Conservation (phyloP, 2,329 filamentous ascomycete species). For the Apiospora phragmitis region DNA sequence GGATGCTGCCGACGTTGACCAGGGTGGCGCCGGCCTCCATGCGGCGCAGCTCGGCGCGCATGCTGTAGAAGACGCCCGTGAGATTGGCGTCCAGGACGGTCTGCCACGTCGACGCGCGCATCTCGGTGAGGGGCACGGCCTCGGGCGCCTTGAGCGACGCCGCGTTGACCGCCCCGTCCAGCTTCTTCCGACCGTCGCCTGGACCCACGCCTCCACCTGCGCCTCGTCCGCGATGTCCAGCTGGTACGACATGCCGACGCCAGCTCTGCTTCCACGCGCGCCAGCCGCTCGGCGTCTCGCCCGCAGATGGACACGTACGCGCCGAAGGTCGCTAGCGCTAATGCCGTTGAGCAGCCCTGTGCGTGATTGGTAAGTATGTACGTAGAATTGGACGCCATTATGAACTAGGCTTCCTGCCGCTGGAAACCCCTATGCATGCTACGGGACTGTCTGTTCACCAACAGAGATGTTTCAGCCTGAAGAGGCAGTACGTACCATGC, state of each 20-base stretch:
- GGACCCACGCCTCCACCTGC: slow-evolving; percentile 5
- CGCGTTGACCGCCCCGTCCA: slow-evolving; percentile 24
- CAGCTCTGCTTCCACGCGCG: neutral
- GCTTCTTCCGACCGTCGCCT: slow-evolving; percentile 28
- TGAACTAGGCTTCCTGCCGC: neutral
- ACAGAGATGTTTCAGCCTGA: neutral
- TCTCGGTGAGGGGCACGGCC: neutral
- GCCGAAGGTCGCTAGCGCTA: slow-evolving; percentile 1
- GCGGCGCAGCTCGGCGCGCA: slow-evolving; percentile 8
- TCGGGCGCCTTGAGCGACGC: neutral
- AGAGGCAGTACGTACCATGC: neutral
- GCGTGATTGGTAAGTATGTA: neutral
- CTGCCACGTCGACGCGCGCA: neutral
- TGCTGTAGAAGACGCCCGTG: slow-evolving; percentile 6
- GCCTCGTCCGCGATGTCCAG: slow-evolving; percentile 3
- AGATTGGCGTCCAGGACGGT: slow-evolving; percentile 8
- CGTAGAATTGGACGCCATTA: neutral
- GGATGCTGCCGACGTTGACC: slow-evolving; percentile 7
- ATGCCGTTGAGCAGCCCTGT: neutral
- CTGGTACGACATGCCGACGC: neutral
- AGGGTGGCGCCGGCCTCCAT: neutral
- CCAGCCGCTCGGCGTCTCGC: neutral
- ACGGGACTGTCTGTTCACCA: neutral
- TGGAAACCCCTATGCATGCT: neutral
- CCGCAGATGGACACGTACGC: slow-evolving; percentile 8